A percentile compares a stretch with the other conserved stretches of the same genome.
Conservation (phyloP, 768 basidiomycete genomes). For the Lactifluus hygrophoroides region DNA sequence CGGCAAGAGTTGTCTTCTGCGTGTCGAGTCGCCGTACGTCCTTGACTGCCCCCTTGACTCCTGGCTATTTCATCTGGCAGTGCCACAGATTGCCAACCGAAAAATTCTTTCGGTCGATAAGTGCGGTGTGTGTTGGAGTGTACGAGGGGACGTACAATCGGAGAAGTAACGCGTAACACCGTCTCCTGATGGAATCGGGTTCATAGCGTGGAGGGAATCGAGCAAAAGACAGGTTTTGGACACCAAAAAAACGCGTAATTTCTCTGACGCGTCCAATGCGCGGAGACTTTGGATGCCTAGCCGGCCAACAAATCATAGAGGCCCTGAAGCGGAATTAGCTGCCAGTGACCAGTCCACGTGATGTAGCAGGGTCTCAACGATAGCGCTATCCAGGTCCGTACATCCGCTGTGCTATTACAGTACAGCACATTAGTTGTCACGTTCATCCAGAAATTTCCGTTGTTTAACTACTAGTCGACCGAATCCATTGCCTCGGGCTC, state of each 20-base stretch:
- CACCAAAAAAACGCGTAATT: too few relatives aligned
- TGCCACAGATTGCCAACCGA: conserved; percentile 26
- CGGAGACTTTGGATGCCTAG: not conserved
- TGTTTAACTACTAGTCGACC: too few relatives aligned
- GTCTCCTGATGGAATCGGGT: not conserved
- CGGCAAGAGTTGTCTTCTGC: not conserved
- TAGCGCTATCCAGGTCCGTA: too few relatives aligned
- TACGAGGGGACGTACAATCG: not conserved
- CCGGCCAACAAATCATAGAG: not conserved
- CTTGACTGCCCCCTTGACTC: too few relatives aligned
- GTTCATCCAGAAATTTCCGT: too few relatives aligned
- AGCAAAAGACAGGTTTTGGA: not conserved
- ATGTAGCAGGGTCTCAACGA: too few relatives aligned
- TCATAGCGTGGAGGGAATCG: not conserved
- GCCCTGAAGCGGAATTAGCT: not conserved
- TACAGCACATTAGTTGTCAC: too few relatives aligned
- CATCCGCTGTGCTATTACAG: too few relatives aligned
- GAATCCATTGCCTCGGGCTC: too few relatives aligned
- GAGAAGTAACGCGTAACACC: too few relatives aligned
- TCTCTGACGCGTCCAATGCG: not conserved
- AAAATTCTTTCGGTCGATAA: not conserved
- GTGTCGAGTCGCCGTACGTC: not conserved
- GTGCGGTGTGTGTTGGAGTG: not conserved
- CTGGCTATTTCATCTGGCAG: not conserved
- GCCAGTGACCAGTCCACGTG: not conserved